Conservation (phyloP, 441 rosid species). For the Populus hybrid region DNA sequence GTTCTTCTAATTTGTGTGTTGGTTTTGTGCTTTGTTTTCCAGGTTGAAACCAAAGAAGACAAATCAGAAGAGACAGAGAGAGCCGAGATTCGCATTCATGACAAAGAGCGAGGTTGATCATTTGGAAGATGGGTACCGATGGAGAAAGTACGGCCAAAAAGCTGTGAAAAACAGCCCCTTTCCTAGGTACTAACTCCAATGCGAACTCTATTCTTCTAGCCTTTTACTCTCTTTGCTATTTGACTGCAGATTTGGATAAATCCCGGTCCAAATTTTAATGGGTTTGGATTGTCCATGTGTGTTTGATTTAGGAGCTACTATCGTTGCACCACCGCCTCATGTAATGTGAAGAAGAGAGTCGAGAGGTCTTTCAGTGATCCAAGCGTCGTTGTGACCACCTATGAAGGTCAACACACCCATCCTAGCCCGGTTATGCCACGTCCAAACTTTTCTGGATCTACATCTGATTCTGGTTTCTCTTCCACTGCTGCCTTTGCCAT, state of each 20-base stretch:
- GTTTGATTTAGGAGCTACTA: slow-evolving; percentile 69
- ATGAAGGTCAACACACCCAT: slow-evolving; percentile 91
- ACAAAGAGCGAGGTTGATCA: slow-evolving; percentile 94
- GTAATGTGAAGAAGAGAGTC: slow-evolving; percentile 96
- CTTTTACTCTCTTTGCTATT: background rate
- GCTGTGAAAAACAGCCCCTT: slow-evolving; percentile 33
- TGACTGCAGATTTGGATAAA: background rate
- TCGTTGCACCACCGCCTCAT: slow-evolving; percentile 84
- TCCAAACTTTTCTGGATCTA: slow-evolving; percentile 44
- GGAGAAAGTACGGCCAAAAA: slow-evolving; percentile 98
- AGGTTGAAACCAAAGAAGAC: slow-evolving; percentile 87
- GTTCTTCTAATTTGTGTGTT: slow-evolving; percentile 5
- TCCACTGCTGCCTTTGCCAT: slow-evolving; percentile 21
- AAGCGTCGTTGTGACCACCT: slow-evolving; percentile 76
- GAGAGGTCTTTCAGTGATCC: slow-evolving; percentile 88
- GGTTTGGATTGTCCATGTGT: background rate
- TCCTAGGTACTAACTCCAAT: slow-evolving; percentile 62
- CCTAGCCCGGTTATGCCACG: slow-evolving; percentile 67
- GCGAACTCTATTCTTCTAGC: background rate
- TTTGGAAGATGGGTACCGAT: slow-evolving; percentile 87
- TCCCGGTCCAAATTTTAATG: background rate
- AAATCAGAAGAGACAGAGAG: slow-evolving; percentile 72
- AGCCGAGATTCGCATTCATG: slow-evolving; percentile 87
- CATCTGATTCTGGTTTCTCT: slow-evolving; percentile 21
- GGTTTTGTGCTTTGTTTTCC: slow-evolving; percentile 4